Percentiles rank a stretch among this genome's conserved stretches.
phyloP scores from a whole-genome alignment of 345 rosid genomes.

The Anacardium occidentale region DNA sequence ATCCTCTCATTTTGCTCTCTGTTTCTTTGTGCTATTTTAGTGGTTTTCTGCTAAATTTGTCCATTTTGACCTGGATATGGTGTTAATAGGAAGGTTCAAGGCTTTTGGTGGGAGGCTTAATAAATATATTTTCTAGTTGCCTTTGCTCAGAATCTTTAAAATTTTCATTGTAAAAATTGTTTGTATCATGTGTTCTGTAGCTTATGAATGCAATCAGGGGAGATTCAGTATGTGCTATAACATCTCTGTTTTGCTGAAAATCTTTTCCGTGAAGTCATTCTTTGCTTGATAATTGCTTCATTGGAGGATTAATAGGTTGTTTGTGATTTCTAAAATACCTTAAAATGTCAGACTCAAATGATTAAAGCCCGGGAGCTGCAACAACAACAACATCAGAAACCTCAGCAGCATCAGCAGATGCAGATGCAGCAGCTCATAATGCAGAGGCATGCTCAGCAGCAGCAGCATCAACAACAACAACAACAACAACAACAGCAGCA shows the following conservation, averaged over 20 bases:
- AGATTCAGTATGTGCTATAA: neutral
- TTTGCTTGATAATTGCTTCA: slow-evolving; percentile 2
- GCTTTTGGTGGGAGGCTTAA: neutral
- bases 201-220: neutral
- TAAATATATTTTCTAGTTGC: neutral
- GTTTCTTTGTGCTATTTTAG: neutral
- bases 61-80: neutral
- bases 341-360: slow-evolving; percentile 45
- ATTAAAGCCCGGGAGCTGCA: slow-evolving; percentile 47
- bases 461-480: slow-evolving; percentile 44
- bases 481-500: slow-evolving; percentile 30
- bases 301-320: neutral
- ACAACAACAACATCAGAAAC: slow-evolving; percentile 45
- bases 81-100: neutral
- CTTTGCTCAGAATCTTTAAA: neutral
- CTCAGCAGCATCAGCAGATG: slow-evolving; percentile 36
- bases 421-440: slow-evolving; percentile 52
- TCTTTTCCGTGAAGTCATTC: neutral
- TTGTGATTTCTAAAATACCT: slow-evolving; percentile 5
- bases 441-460: slow-evolving; percentile 55
- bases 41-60: neutral
- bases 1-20: neutral
- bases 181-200: neutral
- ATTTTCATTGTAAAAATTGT: neutral
- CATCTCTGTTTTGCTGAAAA: neutral